Base-by-base conservation (phyloP, 2,329 filamentous ascomycete species). In the Alternaria tenuissima region DNA sequence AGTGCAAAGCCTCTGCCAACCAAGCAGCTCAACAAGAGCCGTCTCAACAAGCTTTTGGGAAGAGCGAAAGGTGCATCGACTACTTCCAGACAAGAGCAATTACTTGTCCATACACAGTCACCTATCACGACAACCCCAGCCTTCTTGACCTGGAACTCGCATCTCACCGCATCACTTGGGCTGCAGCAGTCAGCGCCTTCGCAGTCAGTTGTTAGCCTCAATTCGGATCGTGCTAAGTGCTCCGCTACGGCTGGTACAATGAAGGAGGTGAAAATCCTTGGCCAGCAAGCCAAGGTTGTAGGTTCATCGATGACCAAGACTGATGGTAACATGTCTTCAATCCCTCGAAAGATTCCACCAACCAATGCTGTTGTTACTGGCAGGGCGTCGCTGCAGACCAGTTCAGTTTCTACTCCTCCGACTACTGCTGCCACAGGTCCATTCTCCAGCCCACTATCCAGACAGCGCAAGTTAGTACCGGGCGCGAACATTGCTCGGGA, bases 11-110 rank as follows among this genome's bases (percentile, higher is more conserved):
- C 52, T 22, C 12, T 52, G 5, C 52, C 48, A 4, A 47, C 46
- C 11, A 61, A 58, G 38, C 47, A 53, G 28, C 18, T 57, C 5
- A 57, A 62, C 54, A 59, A 46, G 16, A 26, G 11, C 24, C 59
- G 57, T 28, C 54, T 62, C 7, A 55, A 39, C 4, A 51, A 12
- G 30, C 46, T 64, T 20, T 30, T 64, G 14, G 49, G 49, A 14
- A 49, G 52, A 26, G 51, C 20, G 3, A 57, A 44, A 43, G 34
- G 20, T 14, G 26, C 16, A 26, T 30, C 24, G 24, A 32, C 47
- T 26, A 26, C 34, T 16, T 26, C 34, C 14, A 48, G 38, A n/a
- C 24, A 48, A 18, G 14, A 24, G 18, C 46, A 28, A 16, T 28
- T 3, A n/a, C 1, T 36, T 20, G 36, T 24, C 20, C 44, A 14